Evolutionary conservation across 345 rosid species (phyloP).

Genomic region (Hevea brasiliensis): DNA sequence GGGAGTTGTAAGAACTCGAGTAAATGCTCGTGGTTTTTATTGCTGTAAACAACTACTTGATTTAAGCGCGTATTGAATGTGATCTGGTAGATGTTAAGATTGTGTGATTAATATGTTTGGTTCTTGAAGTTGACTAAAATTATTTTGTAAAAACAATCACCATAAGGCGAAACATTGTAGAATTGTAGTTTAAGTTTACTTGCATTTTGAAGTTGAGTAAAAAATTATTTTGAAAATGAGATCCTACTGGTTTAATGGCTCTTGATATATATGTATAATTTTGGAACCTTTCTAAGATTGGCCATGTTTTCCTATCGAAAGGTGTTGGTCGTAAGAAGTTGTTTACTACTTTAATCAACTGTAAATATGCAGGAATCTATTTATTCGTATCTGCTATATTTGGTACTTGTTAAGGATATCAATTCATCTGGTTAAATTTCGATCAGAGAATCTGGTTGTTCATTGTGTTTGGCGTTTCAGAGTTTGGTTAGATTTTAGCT

Average conservation of each 20-base stretch:
- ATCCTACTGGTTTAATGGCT: background rate
- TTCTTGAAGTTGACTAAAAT: background rate
- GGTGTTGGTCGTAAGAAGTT: background rate
- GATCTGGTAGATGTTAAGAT: background rate
- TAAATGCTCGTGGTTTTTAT: background rate
- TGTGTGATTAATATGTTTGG: slow-evolving; percentile 4
- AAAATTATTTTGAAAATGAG: too few relatives aligned
- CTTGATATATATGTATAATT: background rate
- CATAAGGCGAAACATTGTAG: too few relatives aligned
- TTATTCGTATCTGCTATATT: background rate
- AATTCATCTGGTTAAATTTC: slow-evolving; percentile 6
- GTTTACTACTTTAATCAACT: background rate
- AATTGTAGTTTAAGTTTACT: too few relatives aligned
- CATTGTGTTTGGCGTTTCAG: background rate
- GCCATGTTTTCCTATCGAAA: background rate
- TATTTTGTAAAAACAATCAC: too few relatives aligned
- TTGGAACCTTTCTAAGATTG: background rate
- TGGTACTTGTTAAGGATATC: slow-evolving; percentile 3
- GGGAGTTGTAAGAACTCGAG: background rate
- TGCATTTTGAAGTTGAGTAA: too few relatives aligned
- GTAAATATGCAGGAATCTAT: background rate
- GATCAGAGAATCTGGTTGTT: slow-evolving; percentile 1
- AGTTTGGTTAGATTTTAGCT: background rate
- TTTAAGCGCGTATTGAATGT: slow-evolving; percentile 17
- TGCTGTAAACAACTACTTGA: slow-evolving; percentile 11